A percentile compares a stretch with the other conserved stretches of the same genome.
phyloP scores from a whole-genome alignment of 129 eudicot genomes.

The Saussurea involucrata region DNA sequence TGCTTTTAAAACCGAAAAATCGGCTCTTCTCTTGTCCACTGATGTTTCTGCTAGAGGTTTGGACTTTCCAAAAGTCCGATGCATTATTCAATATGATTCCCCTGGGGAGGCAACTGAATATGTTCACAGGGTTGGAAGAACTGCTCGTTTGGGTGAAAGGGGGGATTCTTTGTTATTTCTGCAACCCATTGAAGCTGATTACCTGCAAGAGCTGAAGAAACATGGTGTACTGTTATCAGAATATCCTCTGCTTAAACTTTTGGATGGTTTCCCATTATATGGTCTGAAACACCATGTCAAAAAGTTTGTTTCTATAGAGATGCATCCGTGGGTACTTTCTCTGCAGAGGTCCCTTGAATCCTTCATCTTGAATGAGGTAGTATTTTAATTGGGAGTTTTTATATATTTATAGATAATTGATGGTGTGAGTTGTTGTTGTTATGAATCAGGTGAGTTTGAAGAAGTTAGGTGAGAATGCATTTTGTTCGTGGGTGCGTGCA shows the following conservation, averaged over 20 bases:
- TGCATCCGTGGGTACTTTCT: conserved; percentile 84
- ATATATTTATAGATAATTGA: background rate
- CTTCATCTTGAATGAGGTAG: conserved; percentile 53
- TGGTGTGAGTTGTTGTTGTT: background rate
- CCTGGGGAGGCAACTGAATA: conserved; percentile 98
- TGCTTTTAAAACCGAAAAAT: conserved; percentile 73
- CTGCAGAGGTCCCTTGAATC: conserved; percentile 85
- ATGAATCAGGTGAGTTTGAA: conserved; percentile 50
- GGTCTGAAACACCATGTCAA: conserved; percentile 46
- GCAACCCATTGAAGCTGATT: conserved; percentile 88
- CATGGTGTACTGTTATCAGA: conserved; percentile 78
- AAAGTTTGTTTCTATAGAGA: conserved; percentile 72
- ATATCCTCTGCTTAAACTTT: conserved; percentile 69
- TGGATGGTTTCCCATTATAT: conserved; percentile 65
- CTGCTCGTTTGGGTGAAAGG: conserved; percentile 93
- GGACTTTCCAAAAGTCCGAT: conserved; percentile 88
- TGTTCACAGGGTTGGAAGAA: conserved; percentile 99
- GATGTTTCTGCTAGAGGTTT: conserved; percentile 97
- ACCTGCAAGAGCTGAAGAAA: conserved; percentile 66
- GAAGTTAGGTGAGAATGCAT: conserved; percentile 63
- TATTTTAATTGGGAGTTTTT: background rate
- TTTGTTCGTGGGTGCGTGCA: conserved; percentile 95
- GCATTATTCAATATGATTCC: conserved; percentile 94
- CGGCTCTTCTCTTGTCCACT: conserved; percentile 84
- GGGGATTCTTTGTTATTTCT: conserved; percentile 91